Base-by-base conservation (phyloP, 2,329 filamentous ascomycete genomes). In the Colletotrichum cereale region DNA sequence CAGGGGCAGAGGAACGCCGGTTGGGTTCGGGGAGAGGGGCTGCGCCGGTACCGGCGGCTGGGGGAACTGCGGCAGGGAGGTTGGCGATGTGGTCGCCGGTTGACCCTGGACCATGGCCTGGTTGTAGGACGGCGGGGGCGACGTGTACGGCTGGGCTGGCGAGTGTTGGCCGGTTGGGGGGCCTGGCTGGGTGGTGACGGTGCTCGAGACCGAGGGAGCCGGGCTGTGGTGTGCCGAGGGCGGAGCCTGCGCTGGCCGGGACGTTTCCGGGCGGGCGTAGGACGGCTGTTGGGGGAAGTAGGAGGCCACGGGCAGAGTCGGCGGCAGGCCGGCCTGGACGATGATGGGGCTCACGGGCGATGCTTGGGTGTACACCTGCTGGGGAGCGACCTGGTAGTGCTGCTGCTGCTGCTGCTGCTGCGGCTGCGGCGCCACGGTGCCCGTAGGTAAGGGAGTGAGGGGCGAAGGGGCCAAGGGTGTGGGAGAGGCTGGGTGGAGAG, bases 241-340 rank as follows among this genome's bases (percentile, higher is more conserved):
- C 4, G 40, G 7, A 26, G 50, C 18, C 16, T 55, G 50, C 10
- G 52, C 29, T 3, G 65, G n/a, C 2, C 36, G 31, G 8, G 40
- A n/a, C 2, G 47, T 18, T n/a, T 61, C 40, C 26, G 42, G 53
- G 5, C 31, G 56, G 29, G 62, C 71, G 55, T 73, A 73, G 1
- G 67, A 66, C 4, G 67, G 71, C 14, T 73, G 71, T 21, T 70
- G 71, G 2, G 62, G 62, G 38, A 73, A 73, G 53, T 71, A 73
- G 36, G 71, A 66, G 47, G 47, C 42, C 38, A 66, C 2, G 24
- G 71, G 67, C 12, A 66, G 57, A 1, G 71, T 66, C 24, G 71
- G 62, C 3, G 71, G 61, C 11, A 73, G 50, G 4, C 24, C 66
- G 48, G 71, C 42, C 57, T 70, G 61, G 40, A 62, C 24, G 44